Conservation (phyloP, 768 basidiomycete species). For the Botryobasidium botryosum region DNA sequence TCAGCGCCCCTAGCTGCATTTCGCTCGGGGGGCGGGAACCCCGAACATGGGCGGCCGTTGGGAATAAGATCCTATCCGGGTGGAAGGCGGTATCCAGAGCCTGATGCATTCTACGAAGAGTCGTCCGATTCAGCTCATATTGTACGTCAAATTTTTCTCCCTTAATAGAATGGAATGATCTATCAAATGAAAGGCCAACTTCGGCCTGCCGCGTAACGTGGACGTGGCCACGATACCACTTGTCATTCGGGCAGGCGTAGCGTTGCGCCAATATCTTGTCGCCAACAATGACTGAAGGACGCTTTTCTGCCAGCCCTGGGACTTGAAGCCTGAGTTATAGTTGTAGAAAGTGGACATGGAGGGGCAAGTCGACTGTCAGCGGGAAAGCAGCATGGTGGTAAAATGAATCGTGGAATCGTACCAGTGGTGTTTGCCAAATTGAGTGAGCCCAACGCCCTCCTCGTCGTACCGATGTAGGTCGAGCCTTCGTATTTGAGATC, state of each 20-base stretch:
- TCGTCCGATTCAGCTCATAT: constrained; percentile 38
- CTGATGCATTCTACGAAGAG: constrained; percentile 39
- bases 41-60: constrained; percentile 14
- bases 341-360: background rate
- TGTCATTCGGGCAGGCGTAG: constrained; percentile 9
- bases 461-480: constrained; percentile 25
- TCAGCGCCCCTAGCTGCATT: background rate
- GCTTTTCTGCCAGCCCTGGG: constrained; percentile 38
- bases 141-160: constrained; percentile 33
- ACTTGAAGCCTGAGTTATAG: constrained; percentile 35
- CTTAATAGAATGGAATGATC: constrained; percentile 24
- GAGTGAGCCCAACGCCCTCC: background rate
- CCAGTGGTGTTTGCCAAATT: constrained; percentile 17
- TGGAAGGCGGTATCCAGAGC: constrained; percentile 27
- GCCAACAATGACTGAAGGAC: constrained; percentile 41
- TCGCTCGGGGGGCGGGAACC: background rate
- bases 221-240: constrained; percentile 28
- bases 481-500: constrained; percentile 15
- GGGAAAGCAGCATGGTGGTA: background rate
- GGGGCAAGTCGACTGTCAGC: background rate
- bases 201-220: constrained; percentile 28
- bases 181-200: constrained; percentile 32
- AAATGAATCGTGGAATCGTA: background rate
- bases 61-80: constrained; percentile 32
- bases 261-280: constrained; percentile 22